Conservation (phyloP, 208 protist species). For the Acanthamoeba lenticulata region DNA sequence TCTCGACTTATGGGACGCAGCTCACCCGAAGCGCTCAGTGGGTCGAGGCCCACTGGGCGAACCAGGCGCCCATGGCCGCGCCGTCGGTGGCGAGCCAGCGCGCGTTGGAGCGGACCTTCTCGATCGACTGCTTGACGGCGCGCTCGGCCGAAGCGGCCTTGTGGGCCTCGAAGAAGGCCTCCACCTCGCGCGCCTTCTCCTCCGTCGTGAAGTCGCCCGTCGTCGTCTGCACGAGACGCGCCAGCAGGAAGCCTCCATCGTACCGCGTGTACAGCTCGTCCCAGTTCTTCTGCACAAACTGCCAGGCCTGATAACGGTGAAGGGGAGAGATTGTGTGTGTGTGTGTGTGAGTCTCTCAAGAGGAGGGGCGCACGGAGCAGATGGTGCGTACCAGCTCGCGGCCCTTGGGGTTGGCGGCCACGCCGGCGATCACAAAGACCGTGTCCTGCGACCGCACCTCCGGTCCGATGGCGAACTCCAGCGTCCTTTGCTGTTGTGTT, state of each 20-base stretch:
- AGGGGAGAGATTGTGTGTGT: neutral
- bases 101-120: slow-evolving; percentile 47
- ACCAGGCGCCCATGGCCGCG: neutral
- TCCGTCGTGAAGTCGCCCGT: slow-evolving; percentile 37
- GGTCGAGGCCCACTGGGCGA: slow-evolving; percentile 14
- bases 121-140: slow-evolving; percentile 40
- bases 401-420: slow-evolving; percentile 22
- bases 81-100: slow-evolving; percentile 41
- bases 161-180: slow-evolving; percentile 39
- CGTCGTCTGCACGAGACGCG: neutral
- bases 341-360: neutral
- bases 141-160: slow-evolving; percentile 38
- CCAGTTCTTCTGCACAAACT: slow-evolving; percentile 74
- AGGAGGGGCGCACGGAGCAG: neutral
- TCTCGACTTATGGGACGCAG: no score
- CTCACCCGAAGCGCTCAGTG: no score
- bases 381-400: slow-evolving; percentile 25
- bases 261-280: slow-evolving; percentile 17
- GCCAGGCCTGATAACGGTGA: slow-evolving; percentile 53
- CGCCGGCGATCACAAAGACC: slow-evolving; percentile 64
- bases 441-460: slow-evolving; percentile 75
- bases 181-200: slow-evolving; percentile 54
- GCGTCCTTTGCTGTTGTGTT: slow-evolving; percentile 21
- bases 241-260: slow-evolving; percentile 37
- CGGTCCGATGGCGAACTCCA: slow-evolving; percentile 73